A percentile compares a stretch with the other conserved stretches of the same genome.
Conservation (phyloP, 2,329 filamentous ascomycete genomes). For the Sclerotinia nivalis region DNA sequence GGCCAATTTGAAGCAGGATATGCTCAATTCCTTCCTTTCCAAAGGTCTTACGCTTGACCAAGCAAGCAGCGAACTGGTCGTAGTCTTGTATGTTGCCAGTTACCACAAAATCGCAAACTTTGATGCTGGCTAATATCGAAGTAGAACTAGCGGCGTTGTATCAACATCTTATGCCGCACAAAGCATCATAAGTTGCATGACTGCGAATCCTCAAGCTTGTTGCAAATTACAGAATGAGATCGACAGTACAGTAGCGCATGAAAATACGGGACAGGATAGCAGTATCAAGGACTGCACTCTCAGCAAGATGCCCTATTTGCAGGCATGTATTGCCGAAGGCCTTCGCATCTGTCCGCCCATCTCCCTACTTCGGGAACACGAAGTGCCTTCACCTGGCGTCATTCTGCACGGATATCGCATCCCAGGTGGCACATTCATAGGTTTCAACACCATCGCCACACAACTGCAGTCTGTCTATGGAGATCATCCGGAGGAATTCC, state of each 20-base stretch:
- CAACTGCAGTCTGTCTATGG: conserved; percentile 41
- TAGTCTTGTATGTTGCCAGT: neutral
- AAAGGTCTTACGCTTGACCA: conserved; percentile 2
- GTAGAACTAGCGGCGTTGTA: conserved; percentile 1
- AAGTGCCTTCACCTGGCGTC: conserved; percentile 32
- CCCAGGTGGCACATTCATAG: conserved; percentile 36
- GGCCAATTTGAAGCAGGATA: neutral
- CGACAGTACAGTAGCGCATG: neutral
- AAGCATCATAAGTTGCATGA: conserved; percentile 8
- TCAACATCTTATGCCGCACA: conserved; percentile 12
- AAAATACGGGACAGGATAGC: neutral
- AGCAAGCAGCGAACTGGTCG: conserved; percentile 3
- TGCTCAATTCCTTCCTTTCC: conserved; percentile 4
- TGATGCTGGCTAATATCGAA: neutral
- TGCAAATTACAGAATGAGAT: neutral
- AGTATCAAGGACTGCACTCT: neutral
- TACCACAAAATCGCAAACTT: neutral
- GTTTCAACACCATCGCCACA: conserved; percentile 42
- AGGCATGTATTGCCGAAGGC: conserved; percentile 52
- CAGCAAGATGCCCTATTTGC: conserved; percentile 45
- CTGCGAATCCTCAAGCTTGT: neutral
- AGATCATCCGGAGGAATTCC: conserved; percentile 45
- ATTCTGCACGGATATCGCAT: conserved; percentile 27
- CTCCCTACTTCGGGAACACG: conserved; percentile 32
- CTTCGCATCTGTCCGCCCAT: conserved; percentile 50